Conservation (phyloP, 2,329 filamentous ascomycete species). For the Fusarium duplospermum region DNA sequence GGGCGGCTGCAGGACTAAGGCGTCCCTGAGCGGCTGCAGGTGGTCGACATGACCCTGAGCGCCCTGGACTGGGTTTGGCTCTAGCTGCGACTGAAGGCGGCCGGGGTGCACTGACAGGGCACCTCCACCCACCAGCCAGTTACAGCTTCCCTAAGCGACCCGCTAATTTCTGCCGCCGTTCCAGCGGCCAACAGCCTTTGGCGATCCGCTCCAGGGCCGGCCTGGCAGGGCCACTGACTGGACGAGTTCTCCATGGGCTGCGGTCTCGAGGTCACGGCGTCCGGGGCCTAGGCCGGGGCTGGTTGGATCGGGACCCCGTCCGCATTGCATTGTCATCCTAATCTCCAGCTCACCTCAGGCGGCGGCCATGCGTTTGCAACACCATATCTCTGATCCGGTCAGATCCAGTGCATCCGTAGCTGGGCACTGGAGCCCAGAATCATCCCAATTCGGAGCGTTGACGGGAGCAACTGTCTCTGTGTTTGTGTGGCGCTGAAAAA, state of each 20-base stretch:
- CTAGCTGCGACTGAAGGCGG: constrained; percentile 12
- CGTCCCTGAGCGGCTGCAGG: constrained; percentile 6
- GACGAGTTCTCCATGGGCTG: not conserved
- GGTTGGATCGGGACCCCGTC: constrained; percentile 20
- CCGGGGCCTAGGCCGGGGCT: constrained; percentile 30
- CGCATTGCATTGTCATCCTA: constrained; percentile 16
- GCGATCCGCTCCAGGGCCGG: constrained; percentile 33
- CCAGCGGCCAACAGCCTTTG: constrained; percentile 27
- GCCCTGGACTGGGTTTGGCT: not conserved
- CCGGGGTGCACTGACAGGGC: constrained; percentile 23
- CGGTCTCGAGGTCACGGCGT: constrained; percentile 12
- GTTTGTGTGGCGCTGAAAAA: not conserved
- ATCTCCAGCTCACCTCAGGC: constrained; percentile 16
- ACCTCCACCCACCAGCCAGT: constrained; percentile 16
- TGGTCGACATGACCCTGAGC: not conserved
- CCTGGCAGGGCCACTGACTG: constrained; percentile 15
- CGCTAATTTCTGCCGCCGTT: constrained; percentile 34
- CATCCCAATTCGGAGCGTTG: not conserved
- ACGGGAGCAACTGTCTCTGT: constrained; percentile 4
- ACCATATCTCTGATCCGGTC: constrained; percentile 11
- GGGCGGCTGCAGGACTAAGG: not conserved
- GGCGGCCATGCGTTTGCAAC: constrained; percentile 22
- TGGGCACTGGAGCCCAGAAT: not conserved
- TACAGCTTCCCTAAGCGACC: constrained; percentile 1
- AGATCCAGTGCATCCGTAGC: not conserved